A percentile compares a stretch with the other conserved stretches of the same genome.
phyloP scores from a whole-genome alignment of 257 asterid species.

The Salvia hispanica region DNA sequence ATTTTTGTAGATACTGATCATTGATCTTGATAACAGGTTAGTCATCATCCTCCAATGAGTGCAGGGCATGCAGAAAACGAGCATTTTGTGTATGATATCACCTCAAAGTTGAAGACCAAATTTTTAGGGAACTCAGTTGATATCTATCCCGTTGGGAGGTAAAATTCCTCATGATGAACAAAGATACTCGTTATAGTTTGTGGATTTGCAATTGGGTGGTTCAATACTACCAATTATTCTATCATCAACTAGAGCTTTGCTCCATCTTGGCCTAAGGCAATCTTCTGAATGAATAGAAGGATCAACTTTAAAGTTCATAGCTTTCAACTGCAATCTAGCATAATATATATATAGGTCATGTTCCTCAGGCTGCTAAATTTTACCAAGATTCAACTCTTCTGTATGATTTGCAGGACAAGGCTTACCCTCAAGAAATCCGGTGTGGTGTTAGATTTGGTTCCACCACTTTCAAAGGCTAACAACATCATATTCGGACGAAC shows the following conservation, averaged over 20 bases:
- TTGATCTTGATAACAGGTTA: slow-evolving; percentile 36
- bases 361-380: slow-evolving; percentile 7
- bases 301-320: slow-evolving; percentile 4
- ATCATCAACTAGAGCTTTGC: not conserved
- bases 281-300: not conserved
- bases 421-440: slow-evolving; percentile 84
- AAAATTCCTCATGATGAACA: slow-evolving; percentile 4
- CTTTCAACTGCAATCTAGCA: not conserved
- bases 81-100: slow-evolving; percentile 81
- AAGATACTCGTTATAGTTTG: not conserved
- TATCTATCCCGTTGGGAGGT: slow-evolving; percentile 99
- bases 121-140: slow-evolving; percentile 92
- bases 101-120: slow-evolving; percentile 90
- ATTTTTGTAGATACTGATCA: slow-evolving; percentile 23
- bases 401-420: slow-evolving; percentile 63
- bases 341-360: not conserved
- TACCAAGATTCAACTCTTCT: not conserved
- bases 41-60: slow-evolving; percentile 99
- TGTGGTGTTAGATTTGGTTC: slow-evolving; percentile 85
- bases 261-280: not conserved
- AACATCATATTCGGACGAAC: slow-evolving; percentile 96
- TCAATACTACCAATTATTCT: too few relatives aligned
- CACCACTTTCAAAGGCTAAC: slow-evolving; percentile 96
- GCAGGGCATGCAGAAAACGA: slow-evolving; percentile 98
- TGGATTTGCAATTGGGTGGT: not conserved